A percentile compares a stretch with the other conserved stretches of the same genome.
phyloP scores from a whole-genome alignment of 176 grass and related monocot genomes.

The Neostapfia colusana region DNA sequence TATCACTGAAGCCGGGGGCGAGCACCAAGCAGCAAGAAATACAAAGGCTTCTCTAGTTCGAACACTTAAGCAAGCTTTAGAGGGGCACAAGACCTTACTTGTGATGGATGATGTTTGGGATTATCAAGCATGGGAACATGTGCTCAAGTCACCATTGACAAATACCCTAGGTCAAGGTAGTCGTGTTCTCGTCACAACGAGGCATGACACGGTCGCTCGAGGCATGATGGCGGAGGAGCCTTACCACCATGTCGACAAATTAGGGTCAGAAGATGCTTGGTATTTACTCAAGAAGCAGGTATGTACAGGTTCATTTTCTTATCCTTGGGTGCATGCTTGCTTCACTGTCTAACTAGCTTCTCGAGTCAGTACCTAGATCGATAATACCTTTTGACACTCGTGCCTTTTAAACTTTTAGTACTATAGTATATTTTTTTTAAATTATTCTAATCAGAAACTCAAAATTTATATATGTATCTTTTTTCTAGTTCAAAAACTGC shows the following conservation, averaged over 20 bases:
- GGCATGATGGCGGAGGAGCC: not conserved
- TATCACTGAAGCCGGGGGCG: not conserved
- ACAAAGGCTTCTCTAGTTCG: not conserved
- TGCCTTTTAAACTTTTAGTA: too few relatives aligned
- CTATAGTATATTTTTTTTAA: too few relatives aligned
- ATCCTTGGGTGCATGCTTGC: too few relatives aligned
- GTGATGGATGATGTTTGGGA: conserved; percentile 36
- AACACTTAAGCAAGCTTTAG: not conserved
- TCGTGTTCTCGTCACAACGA: conserved; percentile 4
- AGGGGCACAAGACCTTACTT: not conserved
- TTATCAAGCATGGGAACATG: not conserved
- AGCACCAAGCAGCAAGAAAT: not conserved
- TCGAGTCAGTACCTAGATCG: too few relatives aligned
- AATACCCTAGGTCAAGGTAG: not conserved
- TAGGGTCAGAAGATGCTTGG: not conserved
- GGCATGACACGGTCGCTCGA: not conserved
- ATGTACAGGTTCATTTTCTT: not conserved
- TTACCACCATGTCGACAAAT: not conserved
- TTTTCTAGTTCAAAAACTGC: too few relatives aligned
- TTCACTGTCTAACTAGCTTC: too few relatives aligned
- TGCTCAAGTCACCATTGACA: not conserved
- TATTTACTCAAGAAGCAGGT: conserved; percentile 28
- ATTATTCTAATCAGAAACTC: too few relatives aligned
- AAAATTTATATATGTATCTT: too few relatives aligned
- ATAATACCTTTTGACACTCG: too few relatives aligned